Evolutionary conservation across 805 yeast species (phyloP).

Genomic region (Komagataella pseudopastoris): DNA sequence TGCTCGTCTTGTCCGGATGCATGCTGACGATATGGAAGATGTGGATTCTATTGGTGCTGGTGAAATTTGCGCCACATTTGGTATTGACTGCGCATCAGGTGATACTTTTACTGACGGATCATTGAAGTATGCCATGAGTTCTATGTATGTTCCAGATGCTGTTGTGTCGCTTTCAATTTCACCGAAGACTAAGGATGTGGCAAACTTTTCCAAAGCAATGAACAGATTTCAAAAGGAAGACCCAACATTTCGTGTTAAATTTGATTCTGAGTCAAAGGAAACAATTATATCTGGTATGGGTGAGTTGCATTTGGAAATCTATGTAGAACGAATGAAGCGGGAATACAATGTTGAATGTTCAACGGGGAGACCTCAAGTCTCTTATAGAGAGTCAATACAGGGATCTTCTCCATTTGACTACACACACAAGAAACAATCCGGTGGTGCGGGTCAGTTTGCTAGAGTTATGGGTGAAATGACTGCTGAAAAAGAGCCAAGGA

Average conservation of each 20-base stretch:
- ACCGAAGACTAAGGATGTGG: slow-evolving; percentile 78
- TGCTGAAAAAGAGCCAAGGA: slow-evolving; percentile 18
- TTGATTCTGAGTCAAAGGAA: slow-evolving; percentile 84
- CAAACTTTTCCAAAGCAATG: slow-evolving; percentile 91
- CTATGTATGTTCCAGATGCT: slow-evolving; percentile 98
- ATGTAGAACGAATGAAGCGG: slow-evolving; percentile 95
- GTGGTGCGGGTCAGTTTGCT: slow-evolving; percentile 99
- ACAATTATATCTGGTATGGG: slow-evolving; percentile 97
- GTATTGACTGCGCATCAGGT: slow-evolving; percentile 98
- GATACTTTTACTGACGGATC: slow-evolving; percentile 90
- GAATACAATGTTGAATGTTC: slow-evolving; percentile 92
- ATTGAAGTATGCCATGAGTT: slow-evolving; percentile 77
- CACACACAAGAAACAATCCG: slow-evolving; percentile 95
- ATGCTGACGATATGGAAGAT: slow-evolving; percentile 98
- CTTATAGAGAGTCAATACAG: slow-evolving; percentile 88
- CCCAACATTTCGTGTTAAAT: slow-evolving; percentile 92
- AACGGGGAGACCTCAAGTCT: slow-evolving; percentile 96
- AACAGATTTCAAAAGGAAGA: slow-evolving; percentile 97
- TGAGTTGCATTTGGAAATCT: slow-evolving; percentile 91
- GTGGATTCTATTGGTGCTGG: slow-evolving; percentile 93
- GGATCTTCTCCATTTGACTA: slow-evolving; percentile 69
- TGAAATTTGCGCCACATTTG: slow-evolving; percentile 98
- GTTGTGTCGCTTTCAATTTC: slow-evolving; percentile 86
- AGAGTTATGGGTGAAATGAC: slow-evolving; percentile 76
- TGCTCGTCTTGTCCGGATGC: slow-evolving; percentile 94